Base-by-base conservation (phyloP, 2,329 filamentous ascomycete species). In the Simplicillium aogashimaense region DNA sequence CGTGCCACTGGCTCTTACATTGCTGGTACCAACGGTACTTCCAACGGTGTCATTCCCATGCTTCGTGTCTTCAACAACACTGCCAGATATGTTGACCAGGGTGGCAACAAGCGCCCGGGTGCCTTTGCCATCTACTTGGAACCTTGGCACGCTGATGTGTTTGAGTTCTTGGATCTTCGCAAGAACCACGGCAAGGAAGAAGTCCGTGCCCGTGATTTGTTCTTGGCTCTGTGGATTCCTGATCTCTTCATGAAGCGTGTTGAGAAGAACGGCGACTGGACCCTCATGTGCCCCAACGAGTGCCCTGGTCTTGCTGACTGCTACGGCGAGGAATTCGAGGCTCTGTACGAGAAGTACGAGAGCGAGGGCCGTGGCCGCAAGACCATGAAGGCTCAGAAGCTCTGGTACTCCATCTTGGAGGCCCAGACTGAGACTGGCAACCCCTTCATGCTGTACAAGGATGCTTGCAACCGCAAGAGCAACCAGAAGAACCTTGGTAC, bases 171-270 rank as follows among this genome's bases (percentile, higher is more conserved):
- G 50, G 94, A 98, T 57, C 78, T 98, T 40, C 84, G 92, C 57
- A 98, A 98, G 82, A 98, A 98, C 67, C 92, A 98, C 65, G 92
- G 92, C 53, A 98, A 98, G 70, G 92, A 98, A 62, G 92, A 98
- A 69, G 78, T 95, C 50, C 88, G 92, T 55, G 92, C 92, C 48
- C 89, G 92, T 58, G 92, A 98, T 63, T 76, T 98, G 38, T 98
- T 98, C 79, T 87, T 95, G 47, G 92, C 90, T 44, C 76, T 98
- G 38, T 98, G 92, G 92, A 95, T 95, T 43, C 89, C 92, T 13
- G 92, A 98, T 71, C 77, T 98, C 35, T 98, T 98, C 79, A 98
- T 98, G 92, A 94, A 95, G 76, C 88, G 92, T 62, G 90, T 98
- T 42, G 88, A 98, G 69, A 82, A 87, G 72, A 98, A 98, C 63